These are phyloP conservation scores for Ascochyta clinopodiicola DNA, from an alignment of 2,329 filamentous ascomycete species.

Conservation along the genomic window DNA sequence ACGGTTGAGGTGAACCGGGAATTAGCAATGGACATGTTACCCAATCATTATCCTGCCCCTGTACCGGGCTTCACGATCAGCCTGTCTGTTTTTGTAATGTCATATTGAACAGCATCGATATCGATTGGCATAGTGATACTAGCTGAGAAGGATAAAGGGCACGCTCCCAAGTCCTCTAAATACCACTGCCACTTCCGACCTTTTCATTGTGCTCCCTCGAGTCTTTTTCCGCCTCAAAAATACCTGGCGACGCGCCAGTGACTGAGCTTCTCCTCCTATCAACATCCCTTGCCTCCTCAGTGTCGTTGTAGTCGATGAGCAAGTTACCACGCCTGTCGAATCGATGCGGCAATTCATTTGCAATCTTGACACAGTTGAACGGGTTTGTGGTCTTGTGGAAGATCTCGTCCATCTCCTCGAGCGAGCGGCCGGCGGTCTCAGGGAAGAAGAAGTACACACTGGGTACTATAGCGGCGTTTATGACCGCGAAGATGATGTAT, in stretches of 20 bases:
- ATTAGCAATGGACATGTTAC: background rate
- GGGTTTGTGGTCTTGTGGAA: conserved; percentile 63
- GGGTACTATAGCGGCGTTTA: conserved; percentile 63
- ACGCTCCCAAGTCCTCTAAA: background rate
- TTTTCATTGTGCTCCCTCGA: conserved; percentile 16
- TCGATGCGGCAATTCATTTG: conserved; percentile 59
- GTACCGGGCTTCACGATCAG: too few species aligned
- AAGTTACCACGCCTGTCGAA: conserved; percentile 66
- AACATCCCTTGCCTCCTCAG: conserved; percentile 40
- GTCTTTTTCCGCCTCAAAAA: conserved; percentile 4
- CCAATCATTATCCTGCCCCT: background rate
- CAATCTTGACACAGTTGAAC: conserved; percentile 59
- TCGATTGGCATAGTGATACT: too few species aligned
- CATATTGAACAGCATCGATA: too few species aligned
- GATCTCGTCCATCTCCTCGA: conserved; percentile 62
- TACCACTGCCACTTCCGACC: background rate
- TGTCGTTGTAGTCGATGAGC: conserved; percentile 59
- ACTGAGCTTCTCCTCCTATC: conserved; percentile 41
- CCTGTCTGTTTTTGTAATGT: too few species aligned
- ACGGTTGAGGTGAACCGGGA: background rate
- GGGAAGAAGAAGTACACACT: conserved; percentile 68
- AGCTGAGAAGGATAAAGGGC: too few species aligned
- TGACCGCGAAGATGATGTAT: conserved; percentile 64
- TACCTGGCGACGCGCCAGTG: conserved; percentile 20
- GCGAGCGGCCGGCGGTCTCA: conserved; percentile 60